Conservation (phyloP, 768 basidiomycete species). For the Amyloporia xantha region DNA sequence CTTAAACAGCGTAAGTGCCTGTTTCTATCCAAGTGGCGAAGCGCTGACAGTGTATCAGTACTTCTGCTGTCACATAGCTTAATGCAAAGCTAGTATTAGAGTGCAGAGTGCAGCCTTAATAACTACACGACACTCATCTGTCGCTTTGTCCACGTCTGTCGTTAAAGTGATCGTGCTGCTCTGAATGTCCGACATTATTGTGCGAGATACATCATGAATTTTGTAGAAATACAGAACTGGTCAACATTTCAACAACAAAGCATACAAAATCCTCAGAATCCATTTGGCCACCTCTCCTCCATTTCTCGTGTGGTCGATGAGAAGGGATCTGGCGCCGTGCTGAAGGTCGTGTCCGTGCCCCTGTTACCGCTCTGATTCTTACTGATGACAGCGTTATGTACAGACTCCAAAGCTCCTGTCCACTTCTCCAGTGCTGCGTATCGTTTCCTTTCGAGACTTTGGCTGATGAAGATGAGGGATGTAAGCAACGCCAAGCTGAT, state of each 20-base stretch:
- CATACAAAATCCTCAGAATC: not conserved
- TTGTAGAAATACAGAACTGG: not conserved
- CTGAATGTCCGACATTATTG: too few species aligned
- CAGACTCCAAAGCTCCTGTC: constrained; percentile 72
- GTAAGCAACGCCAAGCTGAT: constrained; percentile 3
- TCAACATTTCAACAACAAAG: not conserved
- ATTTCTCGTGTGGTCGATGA: constrained; percentile 11
- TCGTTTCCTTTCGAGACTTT: constrained; percentile 82
- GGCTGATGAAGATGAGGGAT: constrained; percentile 35
- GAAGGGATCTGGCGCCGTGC: constrained; percentile 3
- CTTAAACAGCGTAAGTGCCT: constrained; percentile 7
- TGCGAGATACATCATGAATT: not conserved
- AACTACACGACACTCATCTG: too few species aligned
- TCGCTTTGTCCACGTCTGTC: too few species aligned
- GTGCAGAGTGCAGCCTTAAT: too few species aligned
- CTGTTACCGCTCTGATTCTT: constrained; percentile 49
- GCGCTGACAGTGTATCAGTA: not conserved
- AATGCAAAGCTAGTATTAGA: not conserved
- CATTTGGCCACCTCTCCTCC: constrained; percentile 5
- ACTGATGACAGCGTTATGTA: constrained; percentile 68
- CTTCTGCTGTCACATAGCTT: not conserved
- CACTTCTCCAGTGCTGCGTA: constrained; percentile 77
- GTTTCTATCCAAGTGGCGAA: not conserved
- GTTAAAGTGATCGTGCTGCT: not conserved
- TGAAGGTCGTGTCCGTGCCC: constrained; percentile 10